phyloP scores from a whole-genome alignment of 805 yeast genomes.

The Saccharomyces paradoxus region DNA sequence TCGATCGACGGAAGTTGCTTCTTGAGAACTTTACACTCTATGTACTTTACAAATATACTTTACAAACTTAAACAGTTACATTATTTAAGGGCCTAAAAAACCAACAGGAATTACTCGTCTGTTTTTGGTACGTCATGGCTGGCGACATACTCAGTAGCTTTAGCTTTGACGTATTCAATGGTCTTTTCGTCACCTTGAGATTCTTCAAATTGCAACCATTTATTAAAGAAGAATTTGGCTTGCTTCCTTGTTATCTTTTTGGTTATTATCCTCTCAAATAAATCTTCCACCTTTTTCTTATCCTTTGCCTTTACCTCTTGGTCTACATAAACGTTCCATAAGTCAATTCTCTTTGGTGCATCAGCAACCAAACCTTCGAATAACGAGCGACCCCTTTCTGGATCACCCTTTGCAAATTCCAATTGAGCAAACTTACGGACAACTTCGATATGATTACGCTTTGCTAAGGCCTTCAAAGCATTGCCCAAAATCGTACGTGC shows the following conservation, averaged over 20 bases:
- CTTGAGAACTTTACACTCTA: neutral
- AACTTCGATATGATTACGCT: constrained; percentile 65
- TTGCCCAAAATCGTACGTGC: constrained; percentile 69
- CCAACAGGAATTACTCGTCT: neutral
- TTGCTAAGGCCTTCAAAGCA: constrained; percentile 64
- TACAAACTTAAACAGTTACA: neutral
- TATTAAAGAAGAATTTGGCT: constrained; percentile 88
- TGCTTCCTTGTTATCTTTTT: constrained; percentile 72
- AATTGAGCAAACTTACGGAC: constrained; percentile 84
- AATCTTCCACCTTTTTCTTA: constrained; percentile 59
- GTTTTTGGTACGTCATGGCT: constrained; percentile 11
- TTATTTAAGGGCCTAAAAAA: neutral
- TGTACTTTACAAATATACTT: neutral
- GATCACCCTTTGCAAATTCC: constrained; percentile 79
- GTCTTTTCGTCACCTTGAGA: constrained; percentile 57
- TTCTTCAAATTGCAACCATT: constrained; percentile 82
- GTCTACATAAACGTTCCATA: constrained; percentile 93
- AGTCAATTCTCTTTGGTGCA: constrained; percentile 83
- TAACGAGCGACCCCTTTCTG: constrained; percentile 89
- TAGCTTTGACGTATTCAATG: constrained; percentile 78
- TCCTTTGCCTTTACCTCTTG: constrained; percentile 74
- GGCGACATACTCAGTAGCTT: constrained; percentile 71
- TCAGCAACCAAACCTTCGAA: constrained; percentile 88
- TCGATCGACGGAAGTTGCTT: neutral
- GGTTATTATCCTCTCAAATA: constrained; percentile 72